phyloP scores from a whole-genome alignment of 345 rosid species.

The Mangifera indica region DNA sequence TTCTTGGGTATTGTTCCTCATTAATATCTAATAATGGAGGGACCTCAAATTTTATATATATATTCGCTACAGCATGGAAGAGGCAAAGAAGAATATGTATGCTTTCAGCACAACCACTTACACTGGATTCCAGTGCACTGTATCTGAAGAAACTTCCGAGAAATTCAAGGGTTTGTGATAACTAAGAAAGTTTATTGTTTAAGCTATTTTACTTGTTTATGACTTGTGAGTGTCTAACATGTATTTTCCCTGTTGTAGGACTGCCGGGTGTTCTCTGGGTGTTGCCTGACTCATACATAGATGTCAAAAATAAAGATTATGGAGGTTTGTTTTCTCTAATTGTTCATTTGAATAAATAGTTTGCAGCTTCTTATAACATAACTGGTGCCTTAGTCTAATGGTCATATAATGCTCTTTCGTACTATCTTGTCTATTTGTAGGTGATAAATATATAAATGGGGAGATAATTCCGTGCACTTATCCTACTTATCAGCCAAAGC shows the following conservation, averaged over 20 bases:
- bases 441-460: conserved; percentile 92
- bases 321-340: conserved; percentile 56
- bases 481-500: conserved; percentile 92
- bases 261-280: conserved; percentile 99
- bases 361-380: too few relatives aligned
- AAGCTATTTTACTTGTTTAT: background rate
- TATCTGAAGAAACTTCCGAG: conserved; percentile 80
- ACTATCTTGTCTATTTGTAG: conserved; percentile 24
- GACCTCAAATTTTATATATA: background rate
- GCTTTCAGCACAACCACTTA: conserved; percentile 93
- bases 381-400: background rate
- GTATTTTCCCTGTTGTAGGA: conserved; percentile 40
- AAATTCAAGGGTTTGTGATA: conserved; percentile 68
- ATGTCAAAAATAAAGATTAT: conserved; percentile 94
- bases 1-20: background rate
- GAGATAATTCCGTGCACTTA: conserved; percentile 89
- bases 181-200: background rate
- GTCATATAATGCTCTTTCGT: background rate
- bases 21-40: background rate
- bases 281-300: conserved; percentile 91
- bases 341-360: background rate
- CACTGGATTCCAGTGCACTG: conserved; percentile 93
- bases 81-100: conserved; percentile 93
- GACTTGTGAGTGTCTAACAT: background rate
- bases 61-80: conserved; percentile 67